A percentile compares a stretch with the other conserved stretches of the same genome.
These are phyloP conservation scores for Deinandra increscens DNA, from an alignment of 129 eudicot species.

Conservation along the genomic window DNA sequence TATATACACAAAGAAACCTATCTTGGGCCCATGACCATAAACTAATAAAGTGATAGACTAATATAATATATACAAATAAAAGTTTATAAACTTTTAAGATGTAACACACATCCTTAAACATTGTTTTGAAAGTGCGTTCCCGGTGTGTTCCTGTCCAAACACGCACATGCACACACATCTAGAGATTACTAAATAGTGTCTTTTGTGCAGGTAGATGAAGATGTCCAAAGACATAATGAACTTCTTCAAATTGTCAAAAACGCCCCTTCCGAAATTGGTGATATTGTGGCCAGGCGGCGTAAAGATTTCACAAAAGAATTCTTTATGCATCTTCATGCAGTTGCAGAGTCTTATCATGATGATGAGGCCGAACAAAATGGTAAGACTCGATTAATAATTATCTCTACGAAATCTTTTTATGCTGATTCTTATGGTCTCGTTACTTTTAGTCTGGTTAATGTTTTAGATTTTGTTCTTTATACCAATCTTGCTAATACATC, in stretches of 20 bases:
- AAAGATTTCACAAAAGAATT: slow-evolving; percentile 91
- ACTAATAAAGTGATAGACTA: no score
- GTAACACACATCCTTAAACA: neutral
- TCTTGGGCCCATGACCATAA: no score
- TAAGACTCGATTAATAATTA: slow-evolving; percentile 32
- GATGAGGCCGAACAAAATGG: slow-evolving; percentile 77
- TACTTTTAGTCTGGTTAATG: neutral
- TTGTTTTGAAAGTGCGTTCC: neutral
- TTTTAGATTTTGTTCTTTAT: neutral
- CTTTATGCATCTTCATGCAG: slow-evolving; percentile 72
- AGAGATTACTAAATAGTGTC: neutral
- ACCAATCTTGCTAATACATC: neutral
- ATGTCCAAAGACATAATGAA: slow-evolving; percentile 81
- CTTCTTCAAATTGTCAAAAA: slow-evolving; percentile 56
- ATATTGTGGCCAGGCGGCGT: slow-evolving; percentile 75
- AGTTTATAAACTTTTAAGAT: no score
- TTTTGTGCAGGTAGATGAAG: slow-evolving; percentile 71
- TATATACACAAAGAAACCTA: no score
- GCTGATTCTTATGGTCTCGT: slow-evolving; percentile 1
- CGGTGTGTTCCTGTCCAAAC: neutral
- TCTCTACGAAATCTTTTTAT: neutral
- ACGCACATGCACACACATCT: neutral
- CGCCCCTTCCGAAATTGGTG: slow-evolving; percentile 60
- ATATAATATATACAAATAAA: no score
- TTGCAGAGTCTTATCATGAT: slow-evolving; percentile 83